Base-by-base conservation (phyloP, 129 eudicot species). In the Silybum marianum region DNA sequence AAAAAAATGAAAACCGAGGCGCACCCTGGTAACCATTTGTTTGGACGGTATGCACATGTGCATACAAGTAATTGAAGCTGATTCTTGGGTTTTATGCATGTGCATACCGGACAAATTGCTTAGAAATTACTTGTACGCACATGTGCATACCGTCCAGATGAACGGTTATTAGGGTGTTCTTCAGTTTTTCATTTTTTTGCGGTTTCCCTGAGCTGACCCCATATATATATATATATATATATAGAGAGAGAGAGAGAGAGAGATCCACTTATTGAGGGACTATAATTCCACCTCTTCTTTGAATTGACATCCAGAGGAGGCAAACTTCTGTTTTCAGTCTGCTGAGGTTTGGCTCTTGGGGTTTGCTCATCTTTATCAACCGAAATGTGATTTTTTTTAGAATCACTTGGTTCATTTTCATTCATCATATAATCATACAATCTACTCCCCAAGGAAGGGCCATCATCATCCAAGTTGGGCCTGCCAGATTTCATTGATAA, bases 301-400 rank as follows among this genome's bases (percentile, higher is more conserved):
- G 93, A 78, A 44, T 87, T 87, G 2, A 69, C 82, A 84, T 93
- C 97, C 69, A 93, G 71, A 69, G 77, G 66, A 48, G 85, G 69
- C 19, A 79, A 65, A 28, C 10, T n/a, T 58, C 66, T 58, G 23
- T 26, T 25, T 73, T 79, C 84, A n/a, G 66, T 78, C 36, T 48
- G 79, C 73, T 6, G 76, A 74, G 85, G 38, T 75, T 69, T 68
- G 13, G 54, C 67, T 38, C 74, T 75, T 76, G 71, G 77, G 18
- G 71, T 75, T 60, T n/a, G 71, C 42, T 78, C 85, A 21, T 38
- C 26, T 70, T 83, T 88, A 74, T 51, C 76, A 67, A 23, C 76
- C 63, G 54, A 44, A 44, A 48, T 63, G 10, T 36, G 87, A 83
- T 21, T 79, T 32, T 66, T 44, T 23, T 77, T 79, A 36, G 67